Evolutionary conservation across 805 yeast species (phyloP).

Genomic region (Teunomyces pallodes): DNA sequence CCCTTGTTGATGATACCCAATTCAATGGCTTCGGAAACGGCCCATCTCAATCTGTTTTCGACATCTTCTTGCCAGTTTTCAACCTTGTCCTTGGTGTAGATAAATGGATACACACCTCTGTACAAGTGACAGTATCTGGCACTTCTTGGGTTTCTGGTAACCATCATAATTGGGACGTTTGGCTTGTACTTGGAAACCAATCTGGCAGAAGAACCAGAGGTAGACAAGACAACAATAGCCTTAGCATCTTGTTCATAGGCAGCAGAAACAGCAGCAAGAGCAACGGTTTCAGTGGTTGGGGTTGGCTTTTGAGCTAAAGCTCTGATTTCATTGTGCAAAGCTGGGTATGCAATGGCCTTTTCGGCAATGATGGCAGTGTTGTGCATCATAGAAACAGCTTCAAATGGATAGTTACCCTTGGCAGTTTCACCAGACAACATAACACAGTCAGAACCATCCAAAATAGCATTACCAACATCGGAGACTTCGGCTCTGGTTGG

Average conservation of each 20-base stretch:
- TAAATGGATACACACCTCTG: constrained; percentile 98
- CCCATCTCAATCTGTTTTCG: constrained; percentile 90
- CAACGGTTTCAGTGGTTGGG: constrained; percentile 92
- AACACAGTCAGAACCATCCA: constrained; percentile 99
- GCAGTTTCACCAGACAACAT: constrained; percentile 99
- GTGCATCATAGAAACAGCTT: constrained; percentile 99
- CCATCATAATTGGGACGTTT: constrained; percentile 94
- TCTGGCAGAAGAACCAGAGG: constrained; percentile 94
- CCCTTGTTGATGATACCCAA: constrained; percentile 85
- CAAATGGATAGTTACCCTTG: constrained; percentile 97
- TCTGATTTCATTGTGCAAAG: constrained; percentile 85
- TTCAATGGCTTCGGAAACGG: constrained; percentile 82
- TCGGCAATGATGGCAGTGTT: constrained; percentile 95
- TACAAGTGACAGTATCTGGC: constrained; percentile 95
- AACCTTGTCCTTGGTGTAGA: constrained; percentile 62
- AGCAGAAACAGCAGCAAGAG: constrained; percentile 95
- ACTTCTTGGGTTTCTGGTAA: constrained; percentile 89
- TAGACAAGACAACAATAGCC: constrained; percentile 94
- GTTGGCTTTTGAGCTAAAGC: constrained; percentile 83
- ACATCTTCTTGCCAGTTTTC: constrained; percentile 96
- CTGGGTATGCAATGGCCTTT: constrained; percentile 88
- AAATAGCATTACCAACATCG: constrained; percentile 98
- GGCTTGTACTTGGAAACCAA: constrained; percentile 97
- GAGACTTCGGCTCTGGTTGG: constrained; percentile 99
- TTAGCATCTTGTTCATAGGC: constrained; percentile 94